Percentiles rank a stretch among this genome's conserved stretches.
phyloP scores from a whole-genome alignment of 495 filamentous ascomycete genomes.

The Talaromyces ruber region DNA sequence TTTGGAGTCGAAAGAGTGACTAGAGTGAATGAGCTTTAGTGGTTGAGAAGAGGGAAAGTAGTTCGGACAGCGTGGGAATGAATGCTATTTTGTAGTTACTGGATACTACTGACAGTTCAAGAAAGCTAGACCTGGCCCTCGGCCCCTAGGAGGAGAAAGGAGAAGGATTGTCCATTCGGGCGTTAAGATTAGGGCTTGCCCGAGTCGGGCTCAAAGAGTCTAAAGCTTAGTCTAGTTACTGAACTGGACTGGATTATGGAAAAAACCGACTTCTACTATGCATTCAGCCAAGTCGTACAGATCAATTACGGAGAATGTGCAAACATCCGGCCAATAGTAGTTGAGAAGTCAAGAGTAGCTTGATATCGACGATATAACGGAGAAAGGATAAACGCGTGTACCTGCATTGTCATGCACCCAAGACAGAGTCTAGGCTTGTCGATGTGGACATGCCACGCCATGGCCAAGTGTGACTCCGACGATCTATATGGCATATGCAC shows the following conservation, averaged over 20 bases:
- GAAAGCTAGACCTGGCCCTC: neutral
- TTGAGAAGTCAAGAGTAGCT: neutral
- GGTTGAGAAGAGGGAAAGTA: neutral
- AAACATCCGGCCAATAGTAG: neutral
- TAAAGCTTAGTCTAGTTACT: neutral
- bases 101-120: neutral
- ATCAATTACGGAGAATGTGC: neutral
- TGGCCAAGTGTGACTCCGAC: neutral
- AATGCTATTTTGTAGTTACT: conserved; percentile 1
- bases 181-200: neutral
- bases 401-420: neutral
- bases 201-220: neutral
- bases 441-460: neutral
- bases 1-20: conserved; percentile 3
- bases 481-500: neutral
- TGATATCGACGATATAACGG: neutral
- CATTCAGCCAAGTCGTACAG: neutral
- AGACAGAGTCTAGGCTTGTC: neutral
- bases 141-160: neutral
- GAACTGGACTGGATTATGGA: neutral
- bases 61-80: neutral
- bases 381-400: neutral
- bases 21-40: neutral
- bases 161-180: neutral
- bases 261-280: neutral